Evolutionary conservation across 768 basidiomycete species (phyloP).

Genomic region (Coprinellus aureogranulatus): DNA sequence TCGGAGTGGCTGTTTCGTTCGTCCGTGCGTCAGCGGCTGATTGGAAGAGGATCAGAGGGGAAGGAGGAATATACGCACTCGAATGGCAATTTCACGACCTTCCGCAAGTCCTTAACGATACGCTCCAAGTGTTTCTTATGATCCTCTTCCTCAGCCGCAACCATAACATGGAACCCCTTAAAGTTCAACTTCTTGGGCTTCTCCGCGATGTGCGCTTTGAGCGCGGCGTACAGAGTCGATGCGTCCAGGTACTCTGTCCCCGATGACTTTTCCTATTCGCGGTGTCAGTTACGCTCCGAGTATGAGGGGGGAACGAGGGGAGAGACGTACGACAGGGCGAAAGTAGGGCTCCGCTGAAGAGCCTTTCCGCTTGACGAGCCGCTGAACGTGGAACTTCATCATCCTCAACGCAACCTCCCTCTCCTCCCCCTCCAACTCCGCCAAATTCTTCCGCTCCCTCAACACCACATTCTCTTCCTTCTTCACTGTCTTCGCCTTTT

Average conservation of each 20-base stretch:
- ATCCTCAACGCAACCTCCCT: slow-evolving; percentile 11
- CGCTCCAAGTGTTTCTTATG: slow-evolving; percentile 20
- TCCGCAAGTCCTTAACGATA: slow-evolving; percentile 28
- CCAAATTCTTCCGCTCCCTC: slow-evolving; percentile 6
- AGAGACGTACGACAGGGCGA: too few relatives aligned
- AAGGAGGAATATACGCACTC: slow-evolving; percentile 18
- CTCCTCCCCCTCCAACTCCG: slow-evolving; percentile 19
- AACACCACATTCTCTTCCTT: not conserved
- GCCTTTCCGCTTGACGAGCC: not conserved
- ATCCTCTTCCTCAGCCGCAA: slow-evolving; percentile 20
- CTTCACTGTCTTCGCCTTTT: not conserved
- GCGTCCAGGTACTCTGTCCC: slow-evolving; percentile 29
- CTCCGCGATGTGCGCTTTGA: slow-evolving; percentile 4
- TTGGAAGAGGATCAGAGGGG: not conserved
- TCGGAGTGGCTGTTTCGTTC: not conserved
- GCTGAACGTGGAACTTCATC: slow-evolving; percentile 21
- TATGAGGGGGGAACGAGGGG: too few relatives aligned
- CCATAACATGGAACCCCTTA: slow-evolving; percentile 28
- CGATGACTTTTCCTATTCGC: not conserved
- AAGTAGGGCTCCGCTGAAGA: not conserved
- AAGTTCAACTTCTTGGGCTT: slow-evolving; percentile 14
- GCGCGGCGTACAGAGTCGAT: slow-evolving; percentile 25
- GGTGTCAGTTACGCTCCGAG: not conserved
- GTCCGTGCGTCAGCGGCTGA: too few relatives aligned
- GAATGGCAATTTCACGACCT: slow-evolving; percentile 26